Evolutionary conservation across 306 rosid species (phyloP), one percentile per base, ranked within the genome.

Genomic region (Rosa chinensis): DNA sequence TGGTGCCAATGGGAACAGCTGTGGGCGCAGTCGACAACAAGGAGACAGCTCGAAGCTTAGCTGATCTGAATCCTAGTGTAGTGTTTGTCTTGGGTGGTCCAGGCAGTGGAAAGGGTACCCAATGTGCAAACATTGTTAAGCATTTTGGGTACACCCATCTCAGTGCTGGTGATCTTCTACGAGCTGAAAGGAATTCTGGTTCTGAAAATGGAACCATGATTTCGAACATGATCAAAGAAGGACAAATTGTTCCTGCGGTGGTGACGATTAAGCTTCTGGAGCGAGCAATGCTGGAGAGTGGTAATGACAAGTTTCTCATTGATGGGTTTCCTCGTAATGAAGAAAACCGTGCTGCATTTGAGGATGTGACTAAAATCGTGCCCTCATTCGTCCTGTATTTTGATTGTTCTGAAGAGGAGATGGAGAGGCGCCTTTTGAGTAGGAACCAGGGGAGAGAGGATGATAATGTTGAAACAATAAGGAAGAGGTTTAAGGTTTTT

Each of bases 51-150:
- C 85, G 90, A 84, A 83, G 88, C 81, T 39, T 88, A 72, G 83
- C 78, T 49, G 89, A 79, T 77, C 89, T 88, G 90, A 95, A 90
- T 5, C 94, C 93, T 58, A 91, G 96, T 12, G 91, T 96, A 81
- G 91, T 96, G 81, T 96, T 96, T 89, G 99, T 96, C 70, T 87
- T 96, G 89, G 99, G 99, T 86, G 99, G 99, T 80, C 99, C 99
- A 0, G 99, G 99, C 66, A 93, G 99, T 49, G 99, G 99, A 82
- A 96, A 96, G 89, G 99, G 98, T 75, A 96, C 99, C 39, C 99
- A 96, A 70, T 96, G 98, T 90, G 85, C 93, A 67, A 91, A 89
- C 70, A 84, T 96, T 85, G 96, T 91, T 0, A 37, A 93, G 70
- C 80, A 89, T 49, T 96, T 87, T 43, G 94, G 96, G 83, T 96